phyloP scores from a whole-genome alignment of 2,329 filamentous ascomycete species.

The Exophiala lecanii-corni region DNA sequence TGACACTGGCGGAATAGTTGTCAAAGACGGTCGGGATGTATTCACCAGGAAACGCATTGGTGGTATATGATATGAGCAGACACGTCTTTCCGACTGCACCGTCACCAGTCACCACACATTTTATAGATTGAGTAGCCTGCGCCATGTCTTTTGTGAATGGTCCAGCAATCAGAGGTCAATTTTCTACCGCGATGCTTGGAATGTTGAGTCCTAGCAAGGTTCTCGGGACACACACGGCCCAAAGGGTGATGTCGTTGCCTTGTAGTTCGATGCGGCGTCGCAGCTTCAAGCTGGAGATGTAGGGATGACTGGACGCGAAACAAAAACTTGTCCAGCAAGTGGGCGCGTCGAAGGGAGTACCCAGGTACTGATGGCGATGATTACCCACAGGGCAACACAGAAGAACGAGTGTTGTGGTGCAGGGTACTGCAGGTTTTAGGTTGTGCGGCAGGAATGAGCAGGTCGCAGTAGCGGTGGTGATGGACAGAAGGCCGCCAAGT shows the following conservation, averaged over 20 bases:
- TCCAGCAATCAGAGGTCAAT: too few relatives aligned
- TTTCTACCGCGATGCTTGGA: too few relatives aligned
- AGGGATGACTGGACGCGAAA: constrained; percentile 16
- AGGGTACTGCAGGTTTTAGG: constrained; percentile 7
- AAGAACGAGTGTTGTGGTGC: not conserved
- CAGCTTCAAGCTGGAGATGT: constrained; percentile 6
- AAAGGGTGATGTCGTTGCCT: not conserved
- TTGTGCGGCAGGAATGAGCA: constrained; percentile 6
- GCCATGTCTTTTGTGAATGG: constrained; percentile 14
- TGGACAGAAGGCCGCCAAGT: too few relatives aligned
- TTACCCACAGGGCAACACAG: constrained; percentile 12
- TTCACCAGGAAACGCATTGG: constrained; percentile 99
- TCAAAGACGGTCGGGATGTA: constrained; percentile 99
- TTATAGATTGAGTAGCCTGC: constrained; percentile 26
- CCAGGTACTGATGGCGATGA: not conserved
- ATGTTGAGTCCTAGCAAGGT: too few relatives aligned
- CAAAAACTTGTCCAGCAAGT: constrained; percentile 19
- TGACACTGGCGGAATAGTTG: constrained; percentile 98
- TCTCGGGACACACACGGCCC: not conserved
- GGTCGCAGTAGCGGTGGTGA: not conserved
- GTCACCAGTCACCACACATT: constrained; percentile 99
- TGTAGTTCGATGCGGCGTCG: not conserved
- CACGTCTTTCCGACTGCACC: constrained; percentile 99
- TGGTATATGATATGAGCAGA: constrained; percentile 98
- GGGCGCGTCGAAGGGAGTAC: constrained; percentile 11